A percentile compares a stretch with the other conserved stretches of the same genome.
phyloP scores from a whole-genome alignment of 1,139 yeast genomes.

The Magnusiomyces suaveolens region DNA sequence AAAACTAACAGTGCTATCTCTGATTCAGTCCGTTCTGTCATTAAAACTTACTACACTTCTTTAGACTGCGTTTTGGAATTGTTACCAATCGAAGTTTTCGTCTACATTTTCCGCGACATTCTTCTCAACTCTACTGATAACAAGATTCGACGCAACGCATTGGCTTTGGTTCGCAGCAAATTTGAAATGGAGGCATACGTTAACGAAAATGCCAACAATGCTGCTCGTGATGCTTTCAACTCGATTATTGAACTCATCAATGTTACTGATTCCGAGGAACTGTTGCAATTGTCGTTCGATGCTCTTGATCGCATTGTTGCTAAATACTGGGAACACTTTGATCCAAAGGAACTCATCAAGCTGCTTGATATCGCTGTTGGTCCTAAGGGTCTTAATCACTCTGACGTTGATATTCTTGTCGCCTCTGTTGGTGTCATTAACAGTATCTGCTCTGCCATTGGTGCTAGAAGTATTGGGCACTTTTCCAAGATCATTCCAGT shows the following conservation, averaged over 20 bases:
- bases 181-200: conserved; percentile 40
- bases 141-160: conserved; percentile 29
- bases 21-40: conserved; percentile 3
- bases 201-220: conserved; percentile 31
- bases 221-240: conserved; percentile 28
- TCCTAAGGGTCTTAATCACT: conserved; percentile 43
- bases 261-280: conserved; percentile 38
- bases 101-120: conserved; percentile 52
- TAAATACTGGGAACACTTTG: conserved; percentile 49
- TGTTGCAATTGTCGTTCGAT: conserved; percentile 63
- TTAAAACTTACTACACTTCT: conserved; percentile 34
- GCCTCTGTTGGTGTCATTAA: conserved; percentile 68
- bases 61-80: conserved; percentile 56
- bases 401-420: conserved; percentile 51
- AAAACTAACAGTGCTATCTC: conserved; percentile 5
- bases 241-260: conserved; percentile 22
- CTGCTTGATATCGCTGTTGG: conserved; percentile 47
- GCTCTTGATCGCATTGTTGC: conserved; percentile 53
- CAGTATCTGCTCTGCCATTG: conserved; percentile 59
- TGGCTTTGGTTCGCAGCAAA: conserved; percentile 53
- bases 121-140: conserved; percentile 31
- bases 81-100: conserved; percentile 66
- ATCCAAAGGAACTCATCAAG: conserved; percentile 41
- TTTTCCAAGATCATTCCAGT: conserved; percentile 81
- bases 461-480: conserved; percentile 76